A percentile compares a stretch with the other conserved stretches of the same genome.
phyloP scores from a whole-genome alignment of 768 basidiomycete species.

The Gymnopilus junonius region DNA sequence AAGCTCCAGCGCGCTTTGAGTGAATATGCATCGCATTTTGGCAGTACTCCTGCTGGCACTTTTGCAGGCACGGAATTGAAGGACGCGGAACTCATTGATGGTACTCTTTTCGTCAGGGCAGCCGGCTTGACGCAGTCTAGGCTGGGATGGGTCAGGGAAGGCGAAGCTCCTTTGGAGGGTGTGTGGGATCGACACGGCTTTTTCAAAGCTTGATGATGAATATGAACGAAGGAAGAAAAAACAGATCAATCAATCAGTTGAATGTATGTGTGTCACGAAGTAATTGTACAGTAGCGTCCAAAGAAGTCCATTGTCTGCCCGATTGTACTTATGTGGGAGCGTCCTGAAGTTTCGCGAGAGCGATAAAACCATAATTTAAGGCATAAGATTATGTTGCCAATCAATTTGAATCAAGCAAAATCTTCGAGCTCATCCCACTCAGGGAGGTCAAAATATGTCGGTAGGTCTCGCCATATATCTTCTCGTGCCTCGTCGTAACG shows the following conservation, averaged over 20 bases:
- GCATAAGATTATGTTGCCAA: neutral
- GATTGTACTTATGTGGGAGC: neutral
- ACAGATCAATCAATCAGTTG: neutral
- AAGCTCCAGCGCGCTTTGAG: constrained; percentile 58
- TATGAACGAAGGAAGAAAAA: neutral
- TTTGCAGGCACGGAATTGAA: constrained; percentile 26
- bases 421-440: constrained; percentile 14
- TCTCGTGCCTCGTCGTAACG: neutral
- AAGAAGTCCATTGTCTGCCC: neutral
- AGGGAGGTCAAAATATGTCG: constrained; percentile 11
- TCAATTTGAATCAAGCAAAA: neutral
- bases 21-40: constrained; percentile 53
- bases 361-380: neutral
- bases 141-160: constrained; percentile 33
- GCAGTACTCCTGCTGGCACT: constrained; percentile 34
- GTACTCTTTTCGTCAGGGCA: constrained; percentile 58
- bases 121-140: constrained; percentile 52
- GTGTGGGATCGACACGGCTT: constrained; percentile 31
- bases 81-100: constrained; percentile 55
- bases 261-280: neutral
- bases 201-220: constrained; percentile 7
- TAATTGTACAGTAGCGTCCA: neutral
- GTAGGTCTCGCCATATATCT: constrained; percentile 9
- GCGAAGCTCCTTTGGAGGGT: constrained; percentile 18
- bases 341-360: neutral